Evolutionary conservation across 441 rosid species (phyloP).

Genomic region (Populus hybrid): DNA sequence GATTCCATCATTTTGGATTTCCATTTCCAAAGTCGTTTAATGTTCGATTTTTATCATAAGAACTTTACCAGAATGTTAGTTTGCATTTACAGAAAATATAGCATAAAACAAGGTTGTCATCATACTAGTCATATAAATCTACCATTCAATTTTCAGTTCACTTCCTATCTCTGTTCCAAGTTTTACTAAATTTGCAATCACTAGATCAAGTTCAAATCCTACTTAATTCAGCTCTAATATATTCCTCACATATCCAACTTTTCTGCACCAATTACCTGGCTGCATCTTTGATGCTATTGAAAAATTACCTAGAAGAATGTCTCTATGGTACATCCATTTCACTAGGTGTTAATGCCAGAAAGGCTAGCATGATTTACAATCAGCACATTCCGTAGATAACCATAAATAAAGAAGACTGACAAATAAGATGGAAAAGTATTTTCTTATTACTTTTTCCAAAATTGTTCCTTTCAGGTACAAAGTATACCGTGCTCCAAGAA

Average conservation of each 20-base stretch:
- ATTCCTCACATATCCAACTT: neutral
- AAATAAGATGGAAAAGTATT: neutral
- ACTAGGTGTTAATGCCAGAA: neutral
- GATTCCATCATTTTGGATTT: neutral
- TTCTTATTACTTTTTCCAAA: neutral
- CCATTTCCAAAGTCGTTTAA: neutral
- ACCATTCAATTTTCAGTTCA: neutral
- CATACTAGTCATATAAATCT: neutral
- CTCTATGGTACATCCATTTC: neutral
- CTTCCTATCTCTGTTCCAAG: neutral
- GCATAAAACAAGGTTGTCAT: neutral
- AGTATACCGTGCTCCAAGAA: neutral
- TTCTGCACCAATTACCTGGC: neutral
- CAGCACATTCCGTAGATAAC: neutral
- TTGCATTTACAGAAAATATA: neutral
- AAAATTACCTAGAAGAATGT: neutral
- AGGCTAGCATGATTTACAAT: neutral
- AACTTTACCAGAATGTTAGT: neutral
- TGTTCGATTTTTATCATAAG: neutral
- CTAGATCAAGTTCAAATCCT: neutral
- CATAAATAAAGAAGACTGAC: neutral
- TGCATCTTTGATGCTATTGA: neutral
- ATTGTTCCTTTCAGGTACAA: neutral
- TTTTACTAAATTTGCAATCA: neutral
- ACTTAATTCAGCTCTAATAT: neutral